Evolutionary conservation across 2,329 filamentous ascomycete species (phyloP).

Genomic region (Huntiella moniliformis): DNA sequence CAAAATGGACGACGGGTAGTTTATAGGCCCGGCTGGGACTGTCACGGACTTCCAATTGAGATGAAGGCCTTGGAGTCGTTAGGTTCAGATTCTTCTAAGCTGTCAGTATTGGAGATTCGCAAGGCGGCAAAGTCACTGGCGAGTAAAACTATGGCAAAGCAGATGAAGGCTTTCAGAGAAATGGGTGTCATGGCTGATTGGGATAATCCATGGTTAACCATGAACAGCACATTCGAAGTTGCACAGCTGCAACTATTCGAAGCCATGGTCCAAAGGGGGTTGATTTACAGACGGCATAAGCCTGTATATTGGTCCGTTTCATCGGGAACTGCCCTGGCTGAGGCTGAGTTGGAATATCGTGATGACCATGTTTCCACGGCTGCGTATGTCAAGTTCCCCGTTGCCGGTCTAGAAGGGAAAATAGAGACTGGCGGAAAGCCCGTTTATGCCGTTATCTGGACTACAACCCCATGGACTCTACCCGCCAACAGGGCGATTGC

Average conservation of each 20-base stretch:
- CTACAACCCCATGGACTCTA: slow-evolving; percentile 92
- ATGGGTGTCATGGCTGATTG: slow-evolving; percentile 71
- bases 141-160: slow-evolving; percentile 45
- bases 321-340: slow-evolving; percentile 59
- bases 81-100: slow-evolving; percentile 18
- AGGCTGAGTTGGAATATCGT: slow-evolving; percentile 70
- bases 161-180: slow-evolving; percentile 54
- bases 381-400: slow-evolving; percentile 64
- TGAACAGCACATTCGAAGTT: slow-evolving; percentile 58
- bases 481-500: slow-evolving; percentile 85
- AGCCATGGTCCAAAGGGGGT: slow-evolving; percentile 50
- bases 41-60: slow-evolving; percentile 92
- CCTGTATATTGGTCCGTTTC: slow-evolving; percentile 78
- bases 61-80: slow-evolving; percentile 62
- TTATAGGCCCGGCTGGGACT: slow-evolving; percentile 92
- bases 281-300: slow-evolving; percentile 63
- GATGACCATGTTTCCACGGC: slow-evolving; percentile 53
- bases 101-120: slow-evolving; percentile 38
- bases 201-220: slow-evolving; percentile 58
- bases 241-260: slow-evolving; percentile 58
- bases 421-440: slow-evolving; percentile 20
- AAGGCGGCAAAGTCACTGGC: slow-evolving; percentile 47
- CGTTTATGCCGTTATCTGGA: slow-evolving; percentile 84
- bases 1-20: slow-evolving; percentile 54
- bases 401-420: slow-evolving; percentile 24